Conservation (phyloP, 805 yeast species). For the Metschnikowia lochheadii region DNA sequence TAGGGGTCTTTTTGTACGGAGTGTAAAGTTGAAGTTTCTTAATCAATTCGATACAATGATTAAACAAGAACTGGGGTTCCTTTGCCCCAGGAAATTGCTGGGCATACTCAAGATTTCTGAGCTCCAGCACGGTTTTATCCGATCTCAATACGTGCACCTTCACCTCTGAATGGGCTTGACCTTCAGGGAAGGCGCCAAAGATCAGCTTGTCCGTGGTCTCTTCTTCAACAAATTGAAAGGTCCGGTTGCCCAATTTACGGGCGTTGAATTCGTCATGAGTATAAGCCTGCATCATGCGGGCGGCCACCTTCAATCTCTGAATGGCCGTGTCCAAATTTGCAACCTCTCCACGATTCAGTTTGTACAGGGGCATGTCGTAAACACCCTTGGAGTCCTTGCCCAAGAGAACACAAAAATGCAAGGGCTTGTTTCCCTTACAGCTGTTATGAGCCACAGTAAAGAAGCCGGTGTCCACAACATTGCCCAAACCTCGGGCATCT, state of each 20-base stretch:
- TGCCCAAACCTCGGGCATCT: constrained; percentile 16
- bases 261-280: constrained; percentile 86
- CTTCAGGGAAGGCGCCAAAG: constrained; percentile 41
- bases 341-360: constrained; percentile 48
- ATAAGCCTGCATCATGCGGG: constrained; percentile 84
- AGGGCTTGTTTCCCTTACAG: constrained; percentile 59
- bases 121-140: constrained; percentile 52
- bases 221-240: constrained; percentile 70
- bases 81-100: constrained; percentile 78
- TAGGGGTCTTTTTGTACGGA: constrained; percentile 40
- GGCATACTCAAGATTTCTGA: constrained; percentile 75
- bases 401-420: constrained; percentile 74
- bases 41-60: constrained; percentile 75
- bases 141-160: constrained; percentile 76
- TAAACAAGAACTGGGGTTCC: constrained; percentile 71
- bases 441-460: constrained; percentile 40
- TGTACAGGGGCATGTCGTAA: constrained; percentile 66
- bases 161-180: constrained; percentile 55
- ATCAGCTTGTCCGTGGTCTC: constrained; percentile 25
- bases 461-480: constrained; percentile 21
- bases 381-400: constrained; percentile 70
- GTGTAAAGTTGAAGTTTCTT: constrained; percentile 37
- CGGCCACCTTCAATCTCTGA: constrained; percentile 73
- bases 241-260: constrained; percentile 72
- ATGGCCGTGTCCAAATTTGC: constrained; percentile 68